Conservation (phyloP, 805 yeast genomes). For the Ogataea ramenticola region DNA sequence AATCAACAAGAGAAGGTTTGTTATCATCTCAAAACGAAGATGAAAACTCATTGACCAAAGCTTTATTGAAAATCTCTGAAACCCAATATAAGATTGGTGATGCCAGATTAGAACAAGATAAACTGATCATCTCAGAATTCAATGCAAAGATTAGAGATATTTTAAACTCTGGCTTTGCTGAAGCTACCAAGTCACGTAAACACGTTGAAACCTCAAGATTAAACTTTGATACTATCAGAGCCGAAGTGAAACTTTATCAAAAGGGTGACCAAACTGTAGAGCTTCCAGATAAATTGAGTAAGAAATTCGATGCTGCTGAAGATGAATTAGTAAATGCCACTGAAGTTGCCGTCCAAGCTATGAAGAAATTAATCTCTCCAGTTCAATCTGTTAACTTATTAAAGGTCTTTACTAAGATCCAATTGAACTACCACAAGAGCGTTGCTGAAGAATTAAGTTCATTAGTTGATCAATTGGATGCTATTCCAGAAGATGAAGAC, state of each 20-base stretch:
- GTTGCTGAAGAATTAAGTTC: conserved; percentile 41
- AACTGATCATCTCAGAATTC: conserved; percentile 49
- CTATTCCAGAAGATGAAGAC: conserved; percentile 38
- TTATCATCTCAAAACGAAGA: conserved; percentile 21
- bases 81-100: conserved; percentile 57
- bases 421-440: conserved; percentile 53
- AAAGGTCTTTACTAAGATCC: conserved; percentile 62
- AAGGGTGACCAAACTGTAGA: conserved; percentile 30
- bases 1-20: conserved; percentile 40
- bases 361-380: conserved; percentile 67
- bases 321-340: conserved; percentile 79
- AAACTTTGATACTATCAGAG: conserved; percentile 62
- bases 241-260: conserved; percentile 38
- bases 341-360: conserved; percentile 68
- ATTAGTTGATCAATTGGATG: conserved; percentile 37
- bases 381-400: conserved; percentile 55
- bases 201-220: conserved; percentile 64
- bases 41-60: conserved; percentile 41
- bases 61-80: conserved; percentile 47
- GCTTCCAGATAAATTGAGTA: conserved; percentile 43
- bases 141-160: conserved; percentile 47
- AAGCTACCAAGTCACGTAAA: conserved; percentile 53
- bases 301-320: conserved; percentile 51
- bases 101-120: conserved; percentile 65
- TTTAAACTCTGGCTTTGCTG: conserved; percentile 51